Evolutionary conservation across 306 rosid genomes (phyloP).

Genomic region (Crataegus laevigata): DNA sequence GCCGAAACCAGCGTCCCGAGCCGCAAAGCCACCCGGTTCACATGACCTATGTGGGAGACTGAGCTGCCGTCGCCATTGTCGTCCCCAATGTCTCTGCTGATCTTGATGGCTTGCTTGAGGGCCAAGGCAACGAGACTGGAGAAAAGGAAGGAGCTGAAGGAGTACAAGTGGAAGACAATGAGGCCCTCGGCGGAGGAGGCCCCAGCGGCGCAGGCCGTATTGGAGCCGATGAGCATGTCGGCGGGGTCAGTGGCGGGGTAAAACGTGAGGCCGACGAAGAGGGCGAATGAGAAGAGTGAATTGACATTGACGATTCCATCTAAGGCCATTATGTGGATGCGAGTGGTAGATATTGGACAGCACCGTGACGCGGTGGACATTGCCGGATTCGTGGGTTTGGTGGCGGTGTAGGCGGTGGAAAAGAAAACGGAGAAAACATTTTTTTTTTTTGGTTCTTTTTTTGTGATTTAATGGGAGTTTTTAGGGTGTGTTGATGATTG

Average conservation of each 20-base stretch:
- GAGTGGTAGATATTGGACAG: slow-evolving; percentile 37
- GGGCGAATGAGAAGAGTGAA: slow-evolving; percentile 78
- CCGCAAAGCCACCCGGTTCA: slow-evolving; percentile 40
- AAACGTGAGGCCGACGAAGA: slow-evolving; percentile 71
- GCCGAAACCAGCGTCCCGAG: slow-evolving; percentile 64
- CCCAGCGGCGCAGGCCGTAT: slow-evolving; percentile 37
- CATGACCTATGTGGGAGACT: slow-evolving; percentile 19
- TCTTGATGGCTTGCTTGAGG: slow-evolving; percentile 60
- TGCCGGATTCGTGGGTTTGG: neutral
- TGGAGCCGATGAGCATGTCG: slow-evolving; percentile 26
- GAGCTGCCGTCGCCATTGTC: neutral
- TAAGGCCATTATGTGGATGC: slow-evolving; percentile 72
- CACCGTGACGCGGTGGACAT: slow-evolving; percentile 39
- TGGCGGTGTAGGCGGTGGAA: neutral
- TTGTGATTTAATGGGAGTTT: neutral
- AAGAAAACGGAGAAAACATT: neutral
- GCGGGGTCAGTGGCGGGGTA: slow-evolving; percentile 38
- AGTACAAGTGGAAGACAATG: slow-evolving; percentile 59
- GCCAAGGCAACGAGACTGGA: slow-evolving; percentile 81
- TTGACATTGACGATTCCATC: slow-evolving; percentile 80
- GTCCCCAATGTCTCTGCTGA: slow-evolving; percentile 1
- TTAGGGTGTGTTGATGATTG: neutral
- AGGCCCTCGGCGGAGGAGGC: slow-evolving; percentile 38
- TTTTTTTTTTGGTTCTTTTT: neutral
- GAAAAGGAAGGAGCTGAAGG: slow-evolving; percentile 92